Percentiles rank a stretch among this genome's conserved stretches.
These are phyloP conservation scores for Allium fistulosum DNA, from an alignment of 106 monocot species.

Conservation along the genomic window DNA sequence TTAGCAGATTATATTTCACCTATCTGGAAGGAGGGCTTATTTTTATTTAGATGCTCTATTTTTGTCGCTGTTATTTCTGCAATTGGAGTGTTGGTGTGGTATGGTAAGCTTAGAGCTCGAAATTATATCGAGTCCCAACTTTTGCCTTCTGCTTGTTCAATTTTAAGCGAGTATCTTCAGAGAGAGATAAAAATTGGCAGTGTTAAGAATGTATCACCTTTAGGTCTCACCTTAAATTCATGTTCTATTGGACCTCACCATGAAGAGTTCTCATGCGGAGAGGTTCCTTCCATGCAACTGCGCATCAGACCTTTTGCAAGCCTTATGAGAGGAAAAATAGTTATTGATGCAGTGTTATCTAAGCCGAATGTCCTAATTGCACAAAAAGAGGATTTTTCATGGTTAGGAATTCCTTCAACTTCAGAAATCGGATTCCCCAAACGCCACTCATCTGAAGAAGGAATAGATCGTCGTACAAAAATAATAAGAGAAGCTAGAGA, in stretches of 20 bases:
- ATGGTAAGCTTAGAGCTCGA: conserved; percentile 51
- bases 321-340: conserved; percentile 81
- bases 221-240: conserved; percentile 73
- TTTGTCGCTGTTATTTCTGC: conserved; percentile 68
- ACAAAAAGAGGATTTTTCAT: conserved; percentile 93
- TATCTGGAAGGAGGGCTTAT: conserved; percentile 72
- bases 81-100: conserved; percentile 68
- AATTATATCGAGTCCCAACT: conserved; percentile 60
- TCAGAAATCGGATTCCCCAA: conserved; percentile 37
- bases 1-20: conserved; percentile 39
- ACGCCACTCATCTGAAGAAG: conserved; percentile 70
- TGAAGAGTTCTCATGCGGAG: conserved; percentile 95
- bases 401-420: conserved; percentile 77
- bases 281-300: conserved; percentile 64
- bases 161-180: conserved; percentile 71
- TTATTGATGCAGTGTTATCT: conserved; percentile 79
- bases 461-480: conserved; percentile 88
- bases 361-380: conserved; percentile 66
- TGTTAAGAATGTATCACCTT: conserved; percentile 74
- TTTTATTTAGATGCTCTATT: conserved; percentile 71
- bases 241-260: conserved; percentile 81
- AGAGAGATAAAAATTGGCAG: conserved; percentile 76
- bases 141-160: conserved; percentile 75
- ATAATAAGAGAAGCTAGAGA: conserved; percentile 74
- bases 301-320: conserved; percentile 80